These are phyloP conservation scores for Podosphaera aphanis DNA, from an alignment of 2,329 filamentous ascomycete genomes.

Conservation along the genomic window DNA sequence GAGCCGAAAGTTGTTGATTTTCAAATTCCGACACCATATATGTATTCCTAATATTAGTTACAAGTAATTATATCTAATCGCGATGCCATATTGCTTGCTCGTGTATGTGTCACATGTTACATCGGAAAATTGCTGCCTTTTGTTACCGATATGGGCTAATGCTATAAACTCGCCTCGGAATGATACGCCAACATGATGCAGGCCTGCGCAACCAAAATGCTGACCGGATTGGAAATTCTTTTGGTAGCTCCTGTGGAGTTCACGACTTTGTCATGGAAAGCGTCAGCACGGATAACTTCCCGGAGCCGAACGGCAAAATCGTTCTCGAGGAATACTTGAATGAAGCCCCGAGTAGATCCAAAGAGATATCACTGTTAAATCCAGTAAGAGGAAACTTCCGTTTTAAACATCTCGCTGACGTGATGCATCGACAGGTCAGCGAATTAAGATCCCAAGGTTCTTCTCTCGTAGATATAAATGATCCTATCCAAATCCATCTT, in stretches of 20 bases:
- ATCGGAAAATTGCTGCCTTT: too few species aligned
- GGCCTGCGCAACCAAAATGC: too few species aligned
- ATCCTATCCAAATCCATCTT: slow-evolving; percentile 67
- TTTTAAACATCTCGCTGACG: slow-evolving; percentile 3
- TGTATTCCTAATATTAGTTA: too few species aligned
- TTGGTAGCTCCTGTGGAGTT: not conserved
- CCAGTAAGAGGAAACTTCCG: slow-evolving; percentile 21
- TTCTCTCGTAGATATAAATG: slow-evolving; percentile 35
- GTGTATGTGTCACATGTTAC: too few species aligned
- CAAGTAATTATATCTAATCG: too few species aligned
- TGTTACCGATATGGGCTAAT: too few species aligned
- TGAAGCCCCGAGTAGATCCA: slow-evolving; percentile 29
- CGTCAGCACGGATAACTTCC: not conserved
- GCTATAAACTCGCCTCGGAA: not conserved
- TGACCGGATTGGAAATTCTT: not conserved
- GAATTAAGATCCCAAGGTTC: slow-evolving; percentile 29
- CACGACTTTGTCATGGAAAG: not conserved
- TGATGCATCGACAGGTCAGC: slow-evolving; percentile 22
- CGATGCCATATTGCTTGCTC: too few species aligned
- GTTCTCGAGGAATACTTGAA: slow-evolving; percentile 35
- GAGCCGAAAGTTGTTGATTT: too few species aligned
- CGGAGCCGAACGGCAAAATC: slow-evolving; percentile 22
- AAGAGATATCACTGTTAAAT: slow-evolving; percentile 31
- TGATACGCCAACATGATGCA: not conserved
- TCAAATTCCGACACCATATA: too few species aligned